Evolutionary conservation across 768 basidiomycete species (phyloP).

Genomic region (Mycena amicta): DNA sequence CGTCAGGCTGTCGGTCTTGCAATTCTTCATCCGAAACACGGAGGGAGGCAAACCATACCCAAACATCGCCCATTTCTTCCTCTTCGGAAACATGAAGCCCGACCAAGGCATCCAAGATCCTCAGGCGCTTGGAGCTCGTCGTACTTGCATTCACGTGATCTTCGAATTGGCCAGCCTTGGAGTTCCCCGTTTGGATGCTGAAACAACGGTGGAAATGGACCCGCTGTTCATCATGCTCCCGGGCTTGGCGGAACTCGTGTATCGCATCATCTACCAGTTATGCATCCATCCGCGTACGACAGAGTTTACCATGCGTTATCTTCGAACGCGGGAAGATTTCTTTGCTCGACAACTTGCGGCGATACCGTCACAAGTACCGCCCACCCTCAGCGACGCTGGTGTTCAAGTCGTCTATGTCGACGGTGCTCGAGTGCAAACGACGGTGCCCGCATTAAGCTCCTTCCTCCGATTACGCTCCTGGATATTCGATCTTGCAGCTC

Average conservation of each 20-base stretch:
- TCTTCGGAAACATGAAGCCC: conserved; percentile 67
- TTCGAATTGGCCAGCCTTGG: conserved; percentile 77
- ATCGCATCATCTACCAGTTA: conserved; percentile 80
- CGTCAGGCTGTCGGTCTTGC: conserved; percentile 74
- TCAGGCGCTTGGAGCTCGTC: conserved; percentile 66
- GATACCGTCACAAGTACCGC: conserved; percentile 67
- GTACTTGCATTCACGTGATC: conserved; percentile 79
- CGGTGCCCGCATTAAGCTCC: conserved; percentile 65
- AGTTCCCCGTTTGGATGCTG: conserved; percentile 58
- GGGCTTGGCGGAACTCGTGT: conserved; percentile 81
- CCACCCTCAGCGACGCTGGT: conserved; percentile 47
- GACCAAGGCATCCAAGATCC: conserved; percentile 78
- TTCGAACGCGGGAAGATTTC: conserved; percentile 87
- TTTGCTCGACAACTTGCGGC: conserved; percentile 82
- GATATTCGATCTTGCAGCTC: conserved; percentile 81
- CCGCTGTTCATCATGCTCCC: conserved; percentile 72
- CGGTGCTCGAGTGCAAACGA: conserved; percentile 68
- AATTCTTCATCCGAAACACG: conserved; percentile 81
- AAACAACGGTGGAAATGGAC: conserved; percentile 35
- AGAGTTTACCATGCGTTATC: conserved; percentile 78
- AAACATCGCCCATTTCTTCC: conserved; percentile 84
- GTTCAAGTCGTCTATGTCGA: conserved; percentile 72
- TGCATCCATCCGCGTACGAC: conserved; percentile 87
- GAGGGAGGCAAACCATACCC: conserved; percentile 63
- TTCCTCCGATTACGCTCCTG: conserved; percentile 84